A percentile compares a stretch with the other conserved stretches of the same genome.
These are phyloP conservation scores for Aspergillus viridinutans DNA, from an alignment of 2,329 filamentous ascomycete species.

Conservation along the genomic window DNA sequence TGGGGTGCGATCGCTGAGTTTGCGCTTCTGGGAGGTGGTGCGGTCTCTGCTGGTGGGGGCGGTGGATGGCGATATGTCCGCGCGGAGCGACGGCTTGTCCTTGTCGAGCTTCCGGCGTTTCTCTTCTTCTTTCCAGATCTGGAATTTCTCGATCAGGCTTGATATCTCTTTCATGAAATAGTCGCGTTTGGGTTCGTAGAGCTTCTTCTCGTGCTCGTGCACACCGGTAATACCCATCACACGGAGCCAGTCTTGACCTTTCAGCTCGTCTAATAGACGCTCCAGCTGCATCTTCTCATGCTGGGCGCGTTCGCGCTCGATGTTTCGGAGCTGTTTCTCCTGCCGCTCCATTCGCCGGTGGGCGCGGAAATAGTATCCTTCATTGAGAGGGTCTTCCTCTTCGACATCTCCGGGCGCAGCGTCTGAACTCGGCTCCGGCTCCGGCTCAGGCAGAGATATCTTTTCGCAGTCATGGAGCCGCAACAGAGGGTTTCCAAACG, in stretches of 20 bases:
- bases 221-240: slow-evolving; percentile 84
- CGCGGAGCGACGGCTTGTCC: slow-evolving; percentile 48
- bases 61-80: slow-evolving; percentile 23
- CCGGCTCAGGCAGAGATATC: slow-evolving; percentile 14
- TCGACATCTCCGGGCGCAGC: slow-evolving; percentile 13
- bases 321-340: slow-evolving; percentile 65
- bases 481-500: slow-evolving; percentile 35
- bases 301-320: slow-evolving; percentile 62
- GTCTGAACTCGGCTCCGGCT: slow-evolving; percentile 4
- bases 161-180: slow-evolving; percentile 83
- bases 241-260: slow-evolving; percentile 87
- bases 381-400: slow-evolving; percentile 52
- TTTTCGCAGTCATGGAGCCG: slow-evolving; percentile 36
- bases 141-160: slow-evolving; percentile 79
- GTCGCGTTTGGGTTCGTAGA: slow-evolving; percentile 78
- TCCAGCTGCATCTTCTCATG: slow-evolving; percentile 65
- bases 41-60: slow-evolving; percentile 36
- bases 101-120: slow-evolving; percentile 74
- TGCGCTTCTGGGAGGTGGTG: slow-evolving; percentile 30
- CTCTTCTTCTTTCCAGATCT: slow-evolving; percentile 82
- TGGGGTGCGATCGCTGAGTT: slow-evolving; percentile 22
- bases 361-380: slow-evolving; percentile 53
- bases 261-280: slow-evolving; percentile 70
- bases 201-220: slow-evolving; percentile 79
- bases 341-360: slow-evolving; percentile 60